phyloP scores from a whole-genome alignment of 345 rosid genomes.

The Dipteronia sinensis region DNA sequence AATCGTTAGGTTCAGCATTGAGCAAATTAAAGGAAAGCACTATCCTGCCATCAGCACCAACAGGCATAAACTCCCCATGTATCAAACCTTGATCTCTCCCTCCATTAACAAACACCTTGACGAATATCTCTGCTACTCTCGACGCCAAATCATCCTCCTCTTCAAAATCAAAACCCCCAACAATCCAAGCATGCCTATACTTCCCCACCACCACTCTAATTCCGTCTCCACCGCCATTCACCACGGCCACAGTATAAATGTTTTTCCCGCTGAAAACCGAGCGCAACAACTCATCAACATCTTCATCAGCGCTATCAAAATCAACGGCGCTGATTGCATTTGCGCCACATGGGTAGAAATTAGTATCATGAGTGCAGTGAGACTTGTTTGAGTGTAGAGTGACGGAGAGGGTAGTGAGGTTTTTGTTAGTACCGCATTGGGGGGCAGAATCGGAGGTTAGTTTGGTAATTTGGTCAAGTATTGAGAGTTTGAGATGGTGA shows the following conservation, averaged over 20 bases:
- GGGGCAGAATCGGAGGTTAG: constrained; percentile 36
- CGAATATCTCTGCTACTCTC: constrained; percentile 68
- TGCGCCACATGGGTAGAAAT: constrained; percentile 55
- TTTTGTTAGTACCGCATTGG: constrained; percentile 48
- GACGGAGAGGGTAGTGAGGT: constrained; percentile 64
- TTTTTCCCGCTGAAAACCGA: constrained; percentile 40
- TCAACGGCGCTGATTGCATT: constrained; percentile 28
- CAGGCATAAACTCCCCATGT: constrained; percentile 90
- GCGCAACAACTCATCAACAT: constrained; percentile 61
- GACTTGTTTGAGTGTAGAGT: constrained; percentile 38
- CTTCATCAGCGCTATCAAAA: constrained; percentile 46
- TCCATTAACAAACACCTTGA: constrained; percentile 77
- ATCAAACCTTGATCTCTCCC: constrained; percentile 75
- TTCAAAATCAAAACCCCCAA: constrained; percentile 47
- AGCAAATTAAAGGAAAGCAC: constrained; percentile 88
- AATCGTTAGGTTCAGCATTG: constrained; percentile 77
- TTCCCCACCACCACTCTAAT: constrained; percentile 75
- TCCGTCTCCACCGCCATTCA: constrained; percentile 42
- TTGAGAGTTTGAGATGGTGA: constrained; percentile 37
- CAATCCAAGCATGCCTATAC: constrained; percentile 86
- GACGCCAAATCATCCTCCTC: constrained; percentile 41
- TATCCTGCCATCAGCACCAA: constrained; percentile 87
- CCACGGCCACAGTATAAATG: constrained; percentile 65
- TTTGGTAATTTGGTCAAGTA: constrained; percentile 44
- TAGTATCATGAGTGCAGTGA: constrained; percentile 28